These are phyloP conservation scores for Flueggea neowawraea DNA, from an alignment of 441 rosid genomes.

Conservation along the genomic window DNA sequence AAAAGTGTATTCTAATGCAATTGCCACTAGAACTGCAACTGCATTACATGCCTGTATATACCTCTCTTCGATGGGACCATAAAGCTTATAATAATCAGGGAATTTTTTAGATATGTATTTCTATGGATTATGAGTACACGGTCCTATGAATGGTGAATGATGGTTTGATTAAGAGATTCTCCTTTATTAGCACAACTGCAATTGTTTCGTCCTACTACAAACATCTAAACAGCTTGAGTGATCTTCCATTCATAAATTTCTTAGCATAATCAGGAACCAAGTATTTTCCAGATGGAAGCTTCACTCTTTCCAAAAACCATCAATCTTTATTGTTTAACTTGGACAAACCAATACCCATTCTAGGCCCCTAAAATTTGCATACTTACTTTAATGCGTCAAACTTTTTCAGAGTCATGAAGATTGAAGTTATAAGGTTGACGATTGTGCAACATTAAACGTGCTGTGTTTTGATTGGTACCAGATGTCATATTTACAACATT, in stretches of 20 bases:
- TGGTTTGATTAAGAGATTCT: constrained; percentile 77
- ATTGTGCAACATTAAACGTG: constrained; percentile 34
- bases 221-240: constrained; percentile 75
- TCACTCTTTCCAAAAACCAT: constrained; percentile 42
- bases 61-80: constrained; percentile 71
- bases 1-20: constrained; percentile 55
- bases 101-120: constrained; percentile 68
- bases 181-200: constrained; percentile 69
- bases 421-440: constrained; percentile 56
- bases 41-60: constrained; percentile 78
- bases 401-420: constrained; percentile 49
- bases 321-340: constrained; percentile 49
- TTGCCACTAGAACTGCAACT: constrained; percentile 69
- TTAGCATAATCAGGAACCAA: constrained; percentile 80
- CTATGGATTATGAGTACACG: constrained; percentile 63
- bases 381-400: constrained; percentile 59
- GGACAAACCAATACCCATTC: constrained; percentile 54
- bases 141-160: constrained; percentile 62
- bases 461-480: constrained; percentile 3
- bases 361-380: constrained; percentile 67
- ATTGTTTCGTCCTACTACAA: constrained; percentile 89
- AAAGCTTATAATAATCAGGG: constrained; percentile 55
- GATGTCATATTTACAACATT: constrained; percentile 30
- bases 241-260: constrained; percentile 36
- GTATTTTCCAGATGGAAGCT: constrained; percentile 41